These are phyloP conservation scores for Toxoplasma gondii DNA, from an alignment of 169 alveolate genomes.

Conservation along the genomic window DNA sequence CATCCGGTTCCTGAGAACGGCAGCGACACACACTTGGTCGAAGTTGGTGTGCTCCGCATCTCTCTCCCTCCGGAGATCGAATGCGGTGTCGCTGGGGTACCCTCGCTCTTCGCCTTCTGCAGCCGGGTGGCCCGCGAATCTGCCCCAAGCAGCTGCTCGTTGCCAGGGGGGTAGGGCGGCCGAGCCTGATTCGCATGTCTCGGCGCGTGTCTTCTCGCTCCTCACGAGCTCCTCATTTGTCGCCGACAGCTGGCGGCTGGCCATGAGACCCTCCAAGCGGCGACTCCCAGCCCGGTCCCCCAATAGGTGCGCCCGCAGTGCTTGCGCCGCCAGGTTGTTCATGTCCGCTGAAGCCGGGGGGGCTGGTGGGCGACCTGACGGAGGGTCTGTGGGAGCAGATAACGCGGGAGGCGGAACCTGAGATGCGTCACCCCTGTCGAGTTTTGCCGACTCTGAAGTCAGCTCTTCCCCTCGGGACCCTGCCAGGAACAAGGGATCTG, in stretches of 20 bases:
- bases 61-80: neutral
- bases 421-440: no score
- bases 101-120: neutral
- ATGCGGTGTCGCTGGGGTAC: neutral
- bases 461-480: no score
- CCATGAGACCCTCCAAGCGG: neutral
- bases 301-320: neutral
- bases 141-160: no score
- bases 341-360: neutral
- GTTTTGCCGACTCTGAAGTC: no score
- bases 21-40: neutral
- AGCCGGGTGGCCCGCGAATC: neutral
- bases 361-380: neutral
- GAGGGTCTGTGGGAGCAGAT: neutral
- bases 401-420: neutral
- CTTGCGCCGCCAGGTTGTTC: constrained; percentile 8
- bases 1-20: neutral
- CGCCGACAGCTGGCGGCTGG: neutral
- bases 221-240: neutral
- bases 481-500: no score
- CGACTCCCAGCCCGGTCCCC: neutral
- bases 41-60: neutral
- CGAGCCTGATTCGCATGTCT: neutral
- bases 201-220: neutral
- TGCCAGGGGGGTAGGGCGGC: neutral